Conservation (phyloP, 805 yeast species). For the Ogataea chonburiensis region DNA sequence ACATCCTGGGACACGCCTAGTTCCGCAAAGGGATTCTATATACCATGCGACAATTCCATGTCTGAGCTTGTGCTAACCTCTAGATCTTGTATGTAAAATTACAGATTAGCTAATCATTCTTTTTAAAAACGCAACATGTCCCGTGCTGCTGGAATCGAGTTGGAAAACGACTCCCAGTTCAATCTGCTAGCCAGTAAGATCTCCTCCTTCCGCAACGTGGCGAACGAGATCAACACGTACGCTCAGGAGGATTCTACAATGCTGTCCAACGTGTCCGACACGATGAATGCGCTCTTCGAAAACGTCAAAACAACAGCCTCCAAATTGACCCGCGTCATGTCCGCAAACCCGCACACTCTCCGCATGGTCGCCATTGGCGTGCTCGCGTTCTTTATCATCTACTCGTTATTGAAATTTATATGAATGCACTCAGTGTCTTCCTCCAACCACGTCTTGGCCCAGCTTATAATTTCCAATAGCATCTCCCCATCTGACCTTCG, state of each 20-base stretch:
- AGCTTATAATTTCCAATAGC: conserved; percentile 86
- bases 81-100: conserved; percentile 1
- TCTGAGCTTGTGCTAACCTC: conserved; percentile 19
- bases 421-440: conserved; percentile 28
- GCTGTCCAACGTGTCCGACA: conserved; percentile 44
- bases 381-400: conserved; percentile 52
- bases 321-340: conserved; percentile 54
- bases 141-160: conserved; percentile 31
- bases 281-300: conserved; percentile 48
- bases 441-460: conserved; percentile 72
- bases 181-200: conserved; percentile 64
- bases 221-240: conserved; percentile 64
- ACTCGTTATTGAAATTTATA: conserved; percentile 51
- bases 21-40: conserved; percentile 29
- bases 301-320: conserved; percentile 52
- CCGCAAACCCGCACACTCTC: conserved; percentile 57
- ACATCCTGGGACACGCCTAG: conserved; percentile 34
- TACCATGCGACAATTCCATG: conserved; percentile 35
- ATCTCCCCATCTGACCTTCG: conserved; percentile 93
- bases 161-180: conserved; percentile 60
- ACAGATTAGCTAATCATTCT: conserved; percentile 7
- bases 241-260: conserved; percentile 53
- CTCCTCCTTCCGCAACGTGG: conserved; percentile 60
- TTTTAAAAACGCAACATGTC: conserved; percentile 23
- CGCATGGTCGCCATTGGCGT: conserved; percentile 59